Evolutionary conservation across 2,329 filamentous ascomycete genomes (phyloP), one percentile per base, ranked within the genome.

Genomic region (Colletotrichum camelliae): DNA sequence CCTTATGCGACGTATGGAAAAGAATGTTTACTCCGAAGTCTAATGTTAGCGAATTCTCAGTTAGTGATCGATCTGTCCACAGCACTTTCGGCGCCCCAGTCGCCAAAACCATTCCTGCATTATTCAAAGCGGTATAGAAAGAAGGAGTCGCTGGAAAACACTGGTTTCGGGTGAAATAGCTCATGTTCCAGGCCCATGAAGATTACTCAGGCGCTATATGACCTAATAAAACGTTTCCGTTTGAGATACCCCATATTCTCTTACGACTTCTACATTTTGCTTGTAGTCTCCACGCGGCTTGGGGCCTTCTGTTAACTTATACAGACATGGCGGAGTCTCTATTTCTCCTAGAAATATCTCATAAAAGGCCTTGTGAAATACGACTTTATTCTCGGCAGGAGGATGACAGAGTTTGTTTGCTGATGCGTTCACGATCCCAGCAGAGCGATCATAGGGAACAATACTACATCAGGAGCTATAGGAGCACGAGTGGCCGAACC

Each of bases 81-180:
- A n/a, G 9, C 39, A n/a, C 9, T 48, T 48, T 48, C 18, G 18
- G 18, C 9, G 18, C 18, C 12, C 39, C 39, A n/a, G 39, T 48
- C 39, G 2, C 18, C 39, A 7, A n/a, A 12, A n/a, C 39, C 5
- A 48, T 48, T 48, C 18, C 39, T 18, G 39, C 9, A n/a, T 48
- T n/a, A n/a, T 48, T 48, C 39, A 48, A 48, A 18, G 3, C 12
- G 7, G 39, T n/a, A 48, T 21, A 2, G 5, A n/a, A n/a, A 12
- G 18, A 48, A 12, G 7, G 6, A 31, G 39, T 12, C 1, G n/a
- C n/a, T 48, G 9, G 1, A 0, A 48, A 21, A 48, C 1, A 1
- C 39, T 48, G 6, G 0, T 12, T 48, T n/a, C 0, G 6, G 4
- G n/a, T 12, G 18, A 1, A 2, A 1, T 21, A n/a, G 6, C 3